phyloP scores from a whole-genome alignment of 2,329 filamentous ascomycete genomes.

The Lasiodiplodia hormozganensis region DNA sequence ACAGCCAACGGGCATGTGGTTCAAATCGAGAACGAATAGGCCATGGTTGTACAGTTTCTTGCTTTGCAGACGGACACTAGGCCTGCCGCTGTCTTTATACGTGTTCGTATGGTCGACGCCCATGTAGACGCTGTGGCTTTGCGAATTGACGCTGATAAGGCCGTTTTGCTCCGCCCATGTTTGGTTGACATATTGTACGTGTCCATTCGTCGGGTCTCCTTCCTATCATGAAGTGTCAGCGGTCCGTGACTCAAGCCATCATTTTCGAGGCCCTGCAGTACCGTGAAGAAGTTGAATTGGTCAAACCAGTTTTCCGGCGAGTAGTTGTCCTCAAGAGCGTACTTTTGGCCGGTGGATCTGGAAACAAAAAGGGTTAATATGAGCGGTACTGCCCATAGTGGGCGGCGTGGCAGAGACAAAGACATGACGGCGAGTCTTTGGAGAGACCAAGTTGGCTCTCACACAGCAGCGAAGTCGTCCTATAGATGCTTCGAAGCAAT shows the following conservation, averaged over 20 bases:
- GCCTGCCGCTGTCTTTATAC: conserved; percentile 49
- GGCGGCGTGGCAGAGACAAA: not conserved
- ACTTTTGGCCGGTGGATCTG: conserved; percentile 30
- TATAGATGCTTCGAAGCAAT: conserved; percentile 17
- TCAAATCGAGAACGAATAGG: conserved; percentile 48
- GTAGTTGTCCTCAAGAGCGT: conserved; percentile 50
- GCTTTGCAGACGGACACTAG: conserved; percentile 44
- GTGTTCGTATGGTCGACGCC: conserved; percentile 43
- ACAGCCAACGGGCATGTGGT: conserved; percentile 43
- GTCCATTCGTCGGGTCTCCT: conserved; percentile 42
- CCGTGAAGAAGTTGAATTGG: conserved; percentile 51
- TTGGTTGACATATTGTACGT: conserved; percentile 52
- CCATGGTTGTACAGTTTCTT: conserved; percentile 48
- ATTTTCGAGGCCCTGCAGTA: not conserved
- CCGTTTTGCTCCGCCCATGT: conserved; percentile 43
- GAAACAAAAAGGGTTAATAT: not conserved
- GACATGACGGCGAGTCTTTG: conserved; percentile 7
- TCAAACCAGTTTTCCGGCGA: conserved; percentile 52
- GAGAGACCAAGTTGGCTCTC: not conserved
- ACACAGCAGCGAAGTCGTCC: conserved; percentile 2
- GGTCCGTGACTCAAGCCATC: not conserved
- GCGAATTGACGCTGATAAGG: conserved; percentile 34
- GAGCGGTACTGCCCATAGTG: conserved; percentile 10
- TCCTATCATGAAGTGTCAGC: conserved; percentile 14
- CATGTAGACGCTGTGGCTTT: conserved; percentile 34